These are phyloP conservation scores for Cucurbita moschata DNA, from an alignment of 306 rosid species.

Conservation along the genomic window DNA sequence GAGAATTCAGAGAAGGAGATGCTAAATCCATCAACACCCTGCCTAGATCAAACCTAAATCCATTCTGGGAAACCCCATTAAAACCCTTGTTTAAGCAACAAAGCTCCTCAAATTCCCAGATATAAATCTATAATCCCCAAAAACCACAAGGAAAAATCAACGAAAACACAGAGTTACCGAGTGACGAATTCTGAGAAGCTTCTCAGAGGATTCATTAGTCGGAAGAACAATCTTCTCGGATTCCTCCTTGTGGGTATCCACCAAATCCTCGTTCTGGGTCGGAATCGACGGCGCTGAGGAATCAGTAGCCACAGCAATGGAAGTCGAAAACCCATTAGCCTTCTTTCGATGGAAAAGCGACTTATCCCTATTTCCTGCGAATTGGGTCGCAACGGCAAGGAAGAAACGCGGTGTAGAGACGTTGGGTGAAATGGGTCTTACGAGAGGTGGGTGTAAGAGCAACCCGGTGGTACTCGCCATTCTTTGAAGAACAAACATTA, in stretches of 20 bases:
- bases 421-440: conserved; percentile 14
- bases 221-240: conserved; percentile 49
- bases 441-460: conserved; percentile 21
- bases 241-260: conserved; percentile 10
- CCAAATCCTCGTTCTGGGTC: conserved; percentile 10
- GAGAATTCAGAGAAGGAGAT: too few relatives aligned
- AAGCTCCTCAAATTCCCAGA: neutral
- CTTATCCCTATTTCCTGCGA: conserved; percentile 7
- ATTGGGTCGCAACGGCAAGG: conserved; percentile 3
- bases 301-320: conserved; percentile 39
- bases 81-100: neutral
- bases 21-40: too few relatives aligned
- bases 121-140: neutral
- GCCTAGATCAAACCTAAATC: neutral
- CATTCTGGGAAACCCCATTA: neutral
- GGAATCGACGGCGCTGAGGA: conserved; percentile 21
- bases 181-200: conserved; percentile 81
- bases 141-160: neutral
- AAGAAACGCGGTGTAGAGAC: conserved; percentile 15
- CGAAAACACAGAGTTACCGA: conserved; percentile 33
- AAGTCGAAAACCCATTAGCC: conserved; percentile 19
- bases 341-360: conserved; percentile 4
- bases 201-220: conserved; percentile 62
- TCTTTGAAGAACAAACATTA: conserved; percentile 28
- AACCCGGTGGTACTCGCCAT: conserved; percentile 33